These are phyloP conservation scores for Teratosphaeria epicoccoides DNA, from an alignment of 2,329 filamentous ascomycete species.

Conservation along the genomic window DNA sequence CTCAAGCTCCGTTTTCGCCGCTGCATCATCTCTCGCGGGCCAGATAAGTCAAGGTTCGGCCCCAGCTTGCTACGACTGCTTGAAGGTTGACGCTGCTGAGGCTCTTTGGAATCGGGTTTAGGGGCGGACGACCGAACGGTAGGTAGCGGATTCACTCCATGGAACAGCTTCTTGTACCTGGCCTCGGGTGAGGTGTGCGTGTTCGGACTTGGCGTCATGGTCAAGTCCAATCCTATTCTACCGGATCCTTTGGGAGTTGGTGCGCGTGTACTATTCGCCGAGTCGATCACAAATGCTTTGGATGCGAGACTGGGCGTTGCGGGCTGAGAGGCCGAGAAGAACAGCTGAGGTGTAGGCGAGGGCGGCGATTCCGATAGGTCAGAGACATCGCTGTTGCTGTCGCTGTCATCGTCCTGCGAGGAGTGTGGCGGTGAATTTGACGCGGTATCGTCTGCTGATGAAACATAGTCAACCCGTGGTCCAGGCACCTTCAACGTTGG, in stretches of 20 bases:
- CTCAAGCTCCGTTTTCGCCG: slow-evolving; percentile 19
- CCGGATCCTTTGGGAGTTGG: neutral
- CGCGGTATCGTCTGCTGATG: slow-evolving; percentile 4
- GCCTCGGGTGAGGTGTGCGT: slow-evolving; percentile 29
- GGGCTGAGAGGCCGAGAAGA: slow-evolving; percentile 18
- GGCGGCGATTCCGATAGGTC: slow-evolving; percentile 3
- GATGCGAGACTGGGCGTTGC: slow-evolving; percentile 12
- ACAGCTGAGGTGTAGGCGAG: slow-evolving; percentile 20
- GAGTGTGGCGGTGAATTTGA: slow-evolving; percentile 2
- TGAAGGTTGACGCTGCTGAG: neutral
- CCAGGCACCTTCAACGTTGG: neutral
- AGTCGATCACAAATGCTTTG: slow-evolving; percentile 3
- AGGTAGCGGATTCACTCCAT: slow-evolving; percentile 11
- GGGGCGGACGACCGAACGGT: slow-evolving; percentile 6
- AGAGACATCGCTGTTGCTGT: slow-evolving; percentile 2
- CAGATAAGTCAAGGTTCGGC: slow-evolving; percentile 13
- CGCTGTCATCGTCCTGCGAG: neutral
- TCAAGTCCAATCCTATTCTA: neutral
- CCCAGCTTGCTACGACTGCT: slow-evolving; percentile 5
- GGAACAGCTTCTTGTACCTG: slow-evolving; percentile 34
- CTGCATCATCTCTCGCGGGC: slow-evolving; percentile 17
- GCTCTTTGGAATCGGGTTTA: slow-evolving; percentile 1
- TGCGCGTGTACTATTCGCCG: slow-evolving; percentile 3
- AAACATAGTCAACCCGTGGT: slow-evolving; percentile 3
- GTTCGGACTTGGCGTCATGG: slow-evolving; percentile 1